These are phyloP conservation scores for Phytophthora foliorum DNA, from an alignment of 352 stramenopile genomes.

Conservation along the genomic window DNA sequence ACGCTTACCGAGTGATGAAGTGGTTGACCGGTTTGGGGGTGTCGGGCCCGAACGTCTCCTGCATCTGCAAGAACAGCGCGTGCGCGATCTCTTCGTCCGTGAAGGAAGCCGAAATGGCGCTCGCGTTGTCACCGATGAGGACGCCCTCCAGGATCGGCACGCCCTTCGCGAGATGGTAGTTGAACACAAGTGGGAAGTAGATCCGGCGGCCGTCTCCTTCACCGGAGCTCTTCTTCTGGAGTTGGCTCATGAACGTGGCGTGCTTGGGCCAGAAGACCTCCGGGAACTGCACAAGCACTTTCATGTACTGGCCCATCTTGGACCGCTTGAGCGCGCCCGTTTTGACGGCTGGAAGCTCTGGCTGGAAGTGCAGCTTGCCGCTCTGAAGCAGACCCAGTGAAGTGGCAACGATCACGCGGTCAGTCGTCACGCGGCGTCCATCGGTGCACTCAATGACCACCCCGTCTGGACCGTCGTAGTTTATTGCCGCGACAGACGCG, in stretches of 20 bases:
- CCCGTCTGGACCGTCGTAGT: conserved; percentile 36
- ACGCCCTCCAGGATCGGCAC: conserved; percentile 67
- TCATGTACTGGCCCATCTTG: conserved; percentile 77
- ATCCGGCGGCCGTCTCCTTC: conserved; percentile 30
- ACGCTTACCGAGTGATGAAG: conserved; percentile 64
- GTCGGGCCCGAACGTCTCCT: conserved; percentile 52
- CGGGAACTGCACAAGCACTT: conserved; percentile 78
- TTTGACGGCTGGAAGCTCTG: conserved; percentile 58
- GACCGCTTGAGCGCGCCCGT: conserved; percentile 56
- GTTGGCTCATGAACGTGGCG: conserved; percentile 57
- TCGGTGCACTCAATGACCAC: conserved; percentile 51
- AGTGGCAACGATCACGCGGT: conserved; percentile 64
- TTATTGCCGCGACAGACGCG: conserved; percentile 40
- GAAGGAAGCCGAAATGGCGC: conserved; percentile 52
- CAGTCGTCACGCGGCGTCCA: conserved; percentile 35
- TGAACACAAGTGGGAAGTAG: conserved; percentile 72
- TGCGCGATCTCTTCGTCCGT: conserved; percentile 60
- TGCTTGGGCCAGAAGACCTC: conserved; percentile 70
- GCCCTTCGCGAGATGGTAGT: conserved; percentile 63
- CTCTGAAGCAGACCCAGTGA: conserved; percentile 67
- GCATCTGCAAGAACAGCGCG: conserved; percentile 59
- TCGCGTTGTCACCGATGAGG: conserved; percentile 59
- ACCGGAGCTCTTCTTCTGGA: conserved; percentile 23
- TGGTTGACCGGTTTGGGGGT: conserved; percentile 52
- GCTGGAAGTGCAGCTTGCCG: conserved; percentile 58